Evolutionary conservation across 176 grass and related monocot species (phyloP).

Genomic region (Stipa capillata): DNA sequence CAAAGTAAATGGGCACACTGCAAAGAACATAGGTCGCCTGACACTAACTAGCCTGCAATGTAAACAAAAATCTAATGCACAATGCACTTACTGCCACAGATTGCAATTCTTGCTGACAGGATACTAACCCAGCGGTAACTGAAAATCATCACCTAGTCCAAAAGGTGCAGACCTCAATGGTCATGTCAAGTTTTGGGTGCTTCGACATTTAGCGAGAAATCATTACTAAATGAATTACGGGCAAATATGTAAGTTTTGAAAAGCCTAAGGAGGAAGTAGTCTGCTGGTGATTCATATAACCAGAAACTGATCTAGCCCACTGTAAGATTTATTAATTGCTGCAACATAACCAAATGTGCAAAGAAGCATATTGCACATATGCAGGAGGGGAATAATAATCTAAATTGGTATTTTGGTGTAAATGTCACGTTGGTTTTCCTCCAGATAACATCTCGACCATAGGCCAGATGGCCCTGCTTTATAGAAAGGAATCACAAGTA

Average conservation of each 20-base stretch:
- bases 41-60: not conserved
- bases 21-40: not conserved
- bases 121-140: not conserved
- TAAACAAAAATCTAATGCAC: not conserved
- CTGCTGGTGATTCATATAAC: not conserved
- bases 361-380: not conserved
- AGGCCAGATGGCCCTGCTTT: not conserved
- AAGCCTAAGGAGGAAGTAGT: not conserved
- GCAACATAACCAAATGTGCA: not conserved
- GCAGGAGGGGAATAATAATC: not conserved
- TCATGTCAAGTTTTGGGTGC: not conserved
- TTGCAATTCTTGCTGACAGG: not conserved
- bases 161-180: not conserved
- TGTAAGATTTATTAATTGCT: not conserved
- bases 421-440: not conserved
- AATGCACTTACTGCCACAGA: not conserved
- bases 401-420: not conserved
- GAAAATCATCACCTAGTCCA: not conserved
- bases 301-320: not conserved
- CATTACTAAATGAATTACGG: not conserved
- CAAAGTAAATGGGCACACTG: not conserved
- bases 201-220: not conserved
- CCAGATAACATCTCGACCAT: not conserved
- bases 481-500: not conserved
- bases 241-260: not conserved